Evolutionary conservation across 2,329 filamentous ascomycete species (phyloP).

Genomic region (Trichophyton equinum): DNA sequence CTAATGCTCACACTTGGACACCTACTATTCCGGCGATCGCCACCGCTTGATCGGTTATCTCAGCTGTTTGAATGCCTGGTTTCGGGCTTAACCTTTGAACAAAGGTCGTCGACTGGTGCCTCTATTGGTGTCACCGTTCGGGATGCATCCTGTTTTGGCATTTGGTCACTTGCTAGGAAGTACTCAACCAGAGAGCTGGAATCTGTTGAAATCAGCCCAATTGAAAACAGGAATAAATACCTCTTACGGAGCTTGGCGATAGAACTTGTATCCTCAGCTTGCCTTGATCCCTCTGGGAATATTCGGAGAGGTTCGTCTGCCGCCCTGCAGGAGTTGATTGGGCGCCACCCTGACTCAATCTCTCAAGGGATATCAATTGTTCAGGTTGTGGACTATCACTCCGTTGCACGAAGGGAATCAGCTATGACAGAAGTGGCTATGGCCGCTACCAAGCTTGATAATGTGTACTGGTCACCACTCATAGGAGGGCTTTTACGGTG

Average conservation of each 20-base stretch:
- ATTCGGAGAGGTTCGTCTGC: slow-evolving; percentile 87
- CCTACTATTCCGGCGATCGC: slow-evolving; percentile 70
- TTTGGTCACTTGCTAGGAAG: slow-evolving; percentile 81
- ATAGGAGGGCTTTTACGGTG: slow-evolving; percentile 63
- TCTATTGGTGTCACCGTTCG: slow-evolving; percentile 81
- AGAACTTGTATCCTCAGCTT: slow-evolving; percentile 68
- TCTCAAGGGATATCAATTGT: slow-evolving; percentile 71
- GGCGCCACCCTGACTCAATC: slow-evolving; percentile 78
- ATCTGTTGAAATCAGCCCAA: slow-evolving; percentile 37
- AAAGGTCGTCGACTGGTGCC: slow-evolving; percentile 70
- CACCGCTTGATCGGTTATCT: slow-evolving; percentile 56
- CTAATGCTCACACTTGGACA: slow-evolving; percentile 78
- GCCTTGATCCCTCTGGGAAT: slow-evolving; percentile 80
- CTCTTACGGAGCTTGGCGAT: slow-evolving; percentile 68
- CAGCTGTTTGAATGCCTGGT: slow-evolving; percentile 66
- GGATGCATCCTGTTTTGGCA: slow-evolving; percentile 89
- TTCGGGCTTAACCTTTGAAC: slow-evolving; percentile 75
- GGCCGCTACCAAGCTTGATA: slow-evolving; percentile 52
- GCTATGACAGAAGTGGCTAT: slow-evolving; percentile 68
- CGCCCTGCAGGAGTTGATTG: slow-evolving; percentile 84
- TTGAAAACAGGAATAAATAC: slow-evolving; percentile 21
- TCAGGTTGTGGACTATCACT: slow-evolving; percentile 83
- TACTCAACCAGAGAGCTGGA: slow-evolving; percentile 71
- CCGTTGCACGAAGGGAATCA: slow-evolving; percentile 73
- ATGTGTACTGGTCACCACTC: slow-evolving; percentile 54